phyloP scores from a whole-genome alignment of 148 eudicot species.

The Vaccinium darrowii region DNA sequence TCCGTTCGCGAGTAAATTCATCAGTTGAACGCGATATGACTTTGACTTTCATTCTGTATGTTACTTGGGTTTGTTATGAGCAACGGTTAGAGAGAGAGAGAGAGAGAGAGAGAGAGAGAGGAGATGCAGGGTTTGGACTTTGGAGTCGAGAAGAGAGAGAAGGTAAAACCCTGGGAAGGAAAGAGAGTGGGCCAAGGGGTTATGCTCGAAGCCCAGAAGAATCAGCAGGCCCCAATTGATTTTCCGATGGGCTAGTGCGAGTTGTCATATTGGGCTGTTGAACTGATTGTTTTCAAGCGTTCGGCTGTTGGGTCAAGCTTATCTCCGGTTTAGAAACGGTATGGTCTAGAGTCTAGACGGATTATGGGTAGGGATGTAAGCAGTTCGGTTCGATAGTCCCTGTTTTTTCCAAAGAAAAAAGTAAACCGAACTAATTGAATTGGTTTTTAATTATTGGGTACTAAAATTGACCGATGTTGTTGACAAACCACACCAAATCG shows the following conservation, averaged over 20 bases:
- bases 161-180: background rate
- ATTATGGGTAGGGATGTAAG: too few relatives aligned
- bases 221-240: too few relatives aligned
- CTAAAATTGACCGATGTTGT: too few relatives aligned
- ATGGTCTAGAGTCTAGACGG: too few relatives aligned
- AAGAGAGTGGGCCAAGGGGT: background rate
- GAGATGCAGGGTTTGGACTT: background rate
- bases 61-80: background rate
- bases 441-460: too few relatives aligned
- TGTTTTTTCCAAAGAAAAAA: too few relatives aligned
- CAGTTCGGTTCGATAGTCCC: too few relatives aligned
- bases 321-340: too few relatives aligned
- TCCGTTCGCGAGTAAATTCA: constrained; percentile 86
- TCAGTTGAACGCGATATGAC: constrained; percentile 77
- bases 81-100: background rate
- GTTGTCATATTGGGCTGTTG: background rate
- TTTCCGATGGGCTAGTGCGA: background rate
- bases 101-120: background rate
- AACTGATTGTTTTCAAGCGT: background rate
- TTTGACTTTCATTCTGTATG: constrained; percentile 58
- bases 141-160: constrained; percentile 1
- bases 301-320: too few relatives aligned
- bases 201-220: background rate
- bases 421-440: too few relatives aligned
- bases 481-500: too few relatives aligned